These are phyloP conservation scores for Nakazawaea peltata DNA, from an alignment of 805 yeast genomes.

Conservation along the genomic window DNA sequence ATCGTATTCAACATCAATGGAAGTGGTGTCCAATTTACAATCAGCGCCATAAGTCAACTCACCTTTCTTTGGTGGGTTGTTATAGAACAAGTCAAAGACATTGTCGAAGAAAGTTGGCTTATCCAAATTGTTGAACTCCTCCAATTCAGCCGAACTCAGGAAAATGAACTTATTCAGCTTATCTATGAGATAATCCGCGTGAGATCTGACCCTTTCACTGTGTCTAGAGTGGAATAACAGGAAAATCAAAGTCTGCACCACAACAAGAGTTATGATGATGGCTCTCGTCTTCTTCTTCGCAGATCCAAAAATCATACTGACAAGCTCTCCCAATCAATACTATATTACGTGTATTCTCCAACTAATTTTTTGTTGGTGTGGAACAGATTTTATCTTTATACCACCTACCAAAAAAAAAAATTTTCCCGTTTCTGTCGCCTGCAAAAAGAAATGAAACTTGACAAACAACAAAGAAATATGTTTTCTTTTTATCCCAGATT, in stretches of 20 bases:
- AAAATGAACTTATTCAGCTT: conserved; percentile 6
- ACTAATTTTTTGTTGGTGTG: no score
- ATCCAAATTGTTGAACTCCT: conserved; percentile 7
- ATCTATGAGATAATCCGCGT: conserved; percentile 6
- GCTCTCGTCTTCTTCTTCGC: conserved; percentile 2
- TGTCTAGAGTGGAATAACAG: background rate
- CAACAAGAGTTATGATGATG: conserved; percentile 1
- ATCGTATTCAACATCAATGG: conserved; percentile 8
- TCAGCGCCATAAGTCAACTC: conserved; percentile 1
- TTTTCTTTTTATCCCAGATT: no score
- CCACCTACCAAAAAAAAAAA: background rate
- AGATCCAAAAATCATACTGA: conserved; percentile 2
- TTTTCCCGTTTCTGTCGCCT: background rate
- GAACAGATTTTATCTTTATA: background rate
- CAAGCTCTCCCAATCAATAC: no score
- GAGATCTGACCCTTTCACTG: background rate
- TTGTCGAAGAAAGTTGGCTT: conserved; percentile 9
- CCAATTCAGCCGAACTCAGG: conserved; percentile 2
- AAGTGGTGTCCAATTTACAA: conserved; percentile 10
- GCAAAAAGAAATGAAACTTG: no score
- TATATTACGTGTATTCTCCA: no score
- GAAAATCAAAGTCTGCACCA: conserved; percentile 4
- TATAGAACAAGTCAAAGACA: conserved; percentile 5
- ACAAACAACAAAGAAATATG: no score
- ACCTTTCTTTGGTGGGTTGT: conserved; percentile 6